Evolutionary conservation across 768 basidiomycete genomes (phyloP).

Genomic region (Trametes meyenii): DNA sequence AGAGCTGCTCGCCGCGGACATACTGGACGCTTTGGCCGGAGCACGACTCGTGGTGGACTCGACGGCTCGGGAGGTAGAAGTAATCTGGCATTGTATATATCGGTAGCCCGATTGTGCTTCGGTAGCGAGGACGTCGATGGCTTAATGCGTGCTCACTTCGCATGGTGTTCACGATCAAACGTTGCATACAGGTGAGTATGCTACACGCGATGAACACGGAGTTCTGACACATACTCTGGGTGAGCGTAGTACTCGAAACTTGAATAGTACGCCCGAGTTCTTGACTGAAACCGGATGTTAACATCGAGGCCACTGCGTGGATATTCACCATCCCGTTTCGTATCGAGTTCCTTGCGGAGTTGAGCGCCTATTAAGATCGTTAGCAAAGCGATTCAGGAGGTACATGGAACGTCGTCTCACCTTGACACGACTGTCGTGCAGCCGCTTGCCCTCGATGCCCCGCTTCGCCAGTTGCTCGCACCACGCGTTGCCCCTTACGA

Average conservation of each 20-base stretch:
- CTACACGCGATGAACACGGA: not conserved
- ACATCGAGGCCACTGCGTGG: constrained; percentile 46
- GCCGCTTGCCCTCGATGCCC: constrained; percentile 53
- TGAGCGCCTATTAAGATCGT: constrained; percentile 41
- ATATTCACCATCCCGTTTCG: constrained; percentile 47
- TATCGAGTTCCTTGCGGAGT: constrained; percentile 43
- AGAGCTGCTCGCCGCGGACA: constrained; percentile 45
- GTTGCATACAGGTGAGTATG: constrained; percentile 40
- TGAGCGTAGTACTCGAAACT: constrained; percentile 45
- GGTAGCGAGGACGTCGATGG: constrained; percentile 49
- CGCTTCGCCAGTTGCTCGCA: constrained; percentile 46
- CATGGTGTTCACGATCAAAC: constrained; percentile 59
- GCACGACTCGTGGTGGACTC: constrained; percentile 48
- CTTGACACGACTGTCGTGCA: constrained; percentile 62
- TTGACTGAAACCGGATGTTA: constrained; percentile 52
- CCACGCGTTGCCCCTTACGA: constrained; percentile 46
- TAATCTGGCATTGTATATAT: constrained; percentile 51
- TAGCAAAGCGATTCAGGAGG: constrained; percentile 11
- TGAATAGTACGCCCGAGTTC: constrained; percentile 55
- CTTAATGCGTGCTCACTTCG: constrained; percentile 70
- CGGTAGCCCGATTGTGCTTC: constrained; percentile 57
- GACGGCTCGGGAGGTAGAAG: constrained; percentile 51
- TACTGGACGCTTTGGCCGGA: constrained; percentile 49
- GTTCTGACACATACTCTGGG: constrained; percentile 42
- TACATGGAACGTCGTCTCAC: constrained; percentile 37